phyloP scores from a whole-genome alignment of 768 basidiomycete genomes.

The Naganishia friedmannii region DNA sequence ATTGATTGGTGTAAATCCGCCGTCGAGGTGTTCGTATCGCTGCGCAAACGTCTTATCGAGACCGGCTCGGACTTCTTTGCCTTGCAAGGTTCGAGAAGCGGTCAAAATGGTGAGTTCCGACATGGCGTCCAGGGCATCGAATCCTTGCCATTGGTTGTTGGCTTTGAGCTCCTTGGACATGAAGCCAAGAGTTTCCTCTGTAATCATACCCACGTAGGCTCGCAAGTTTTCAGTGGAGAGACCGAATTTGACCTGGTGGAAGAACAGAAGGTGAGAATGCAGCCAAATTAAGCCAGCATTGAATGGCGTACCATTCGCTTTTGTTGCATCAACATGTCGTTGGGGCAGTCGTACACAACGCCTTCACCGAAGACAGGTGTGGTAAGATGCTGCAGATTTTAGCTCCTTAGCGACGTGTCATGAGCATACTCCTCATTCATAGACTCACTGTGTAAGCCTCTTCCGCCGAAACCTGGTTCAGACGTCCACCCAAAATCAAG shows the following conservation, averaged over 20 bases:
- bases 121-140: conserved; percentile 70
- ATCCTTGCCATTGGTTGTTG: conserved; percentile 44
- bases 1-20: conserved; percentile 92
- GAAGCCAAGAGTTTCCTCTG: conserved; percentile 65
- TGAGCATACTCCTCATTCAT: not conserved
- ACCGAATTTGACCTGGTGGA: conserved; percentile 72
- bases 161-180: conserved; percentile 67
- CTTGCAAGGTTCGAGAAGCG: conserved; percentile 88
- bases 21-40: conserved; percentile 82
- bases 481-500: conserved; percentile 89
- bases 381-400: conserved; percentile 70
- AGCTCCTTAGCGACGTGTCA: not conserved
- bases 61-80: conserved; percentile 74
- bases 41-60: conserved; percentile 82
- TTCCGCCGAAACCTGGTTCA: conserved; percentile 86
- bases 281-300: not conserved
- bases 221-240: conserved; percentile 87
- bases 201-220: conserved; percentile 73
- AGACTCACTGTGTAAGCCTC: conserved; percentile 73
- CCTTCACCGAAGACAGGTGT: conserved; percentile 96
- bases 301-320: conserved; percentile 70
- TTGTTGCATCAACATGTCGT: conserved; percentile 96
- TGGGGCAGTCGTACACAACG: conserved; percentile 95
- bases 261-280: conserved; percentile 15
- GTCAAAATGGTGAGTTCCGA: conserved; percentile 92